Base-by-base conservation (phyloP, 2,329 filamentous ascomycete genomes). In the Penicillium sp. region DNA sequence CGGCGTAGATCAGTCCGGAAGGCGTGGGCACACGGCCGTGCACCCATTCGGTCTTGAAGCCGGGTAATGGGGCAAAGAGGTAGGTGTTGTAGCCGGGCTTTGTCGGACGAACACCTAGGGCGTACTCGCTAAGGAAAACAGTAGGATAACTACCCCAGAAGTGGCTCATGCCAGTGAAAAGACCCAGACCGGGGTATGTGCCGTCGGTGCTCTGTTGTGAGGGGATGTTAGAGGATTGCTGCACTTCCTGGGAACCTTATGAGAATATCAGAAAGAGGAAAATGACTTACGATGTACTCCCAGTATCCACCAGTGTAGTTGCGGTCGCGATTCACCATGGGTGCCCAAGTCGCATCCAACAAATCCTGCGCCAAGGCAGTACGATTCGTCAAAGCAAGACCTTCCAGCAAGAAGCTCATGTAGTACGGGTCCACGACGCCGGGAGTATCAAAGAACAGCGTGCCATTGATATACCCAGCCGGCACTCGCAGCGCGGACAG, bases 101-200 rank as follows among this genome's bases (percentile, higher is more conserved):
- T 3, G 49, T 17, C 12, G 54, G 14, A 31, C 55, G 48, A 15
- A 60, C 31, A 31, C 58, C 58, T 0, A 60, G 42, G 7, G 43
- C 54, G 37, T 60, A 57, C 15, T 57, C 58, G 8, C 54, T 60
- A n/a, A 60, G 43, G 17, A 56, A 55, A 7, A 57, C 50, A 10
- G 54, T 60, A 1, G 58, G 58, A 28, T 55, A 52, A 20, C 48
- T 53, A 17, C 58, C 58, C 54, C 58, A 60, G 31, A 56, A 56
- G 25, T 60, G 58, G 17, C 41, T 52, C 50, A 53, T 43, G 3
- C 54, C 54, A 8, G 58, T 57, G 35, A 57, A 60, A 2, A 60
- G 35, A 15, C 54, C 58, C 12, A 60, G 20, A n/a, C 49, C 58
- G 11, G 58, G 58, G 38, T 57, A 57, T 34, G 35, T 51, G 3